A percentile compares a stretch with the other conserved stretches of the same genome.
Evolutionary conservation across 257 asterid species (phyloP).

Genomic region (Solanum boliviense): DNA sequence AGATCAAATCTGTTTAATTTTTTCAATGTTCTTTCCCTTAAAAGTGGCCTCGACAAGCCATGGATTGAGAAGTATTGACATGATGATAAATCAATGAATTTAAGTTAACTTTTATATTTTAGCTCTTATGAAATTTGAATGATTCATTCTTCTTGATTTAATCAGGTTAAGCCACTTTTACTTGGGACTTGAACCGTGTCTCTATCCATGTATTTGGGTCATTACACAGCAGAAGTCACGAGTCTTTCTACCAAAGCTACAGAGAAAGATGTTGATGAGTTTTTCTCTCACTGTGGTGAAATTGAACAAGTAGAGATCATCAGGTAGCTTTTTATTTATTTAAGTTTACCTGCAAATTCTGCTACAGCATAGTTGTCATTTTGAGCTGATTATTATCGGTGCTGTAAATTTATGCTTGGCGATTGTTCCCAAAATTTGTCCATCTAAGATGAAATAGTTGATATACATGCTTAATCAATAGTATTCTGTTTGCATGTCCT

Average conservation of each 20-base stretch:
- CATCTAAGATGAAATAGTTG: not conserved
- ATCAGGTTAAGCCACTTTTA: constrained; percentile 1
- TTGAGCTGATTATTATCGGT: not conserved
- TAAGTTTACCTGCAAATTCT: not conserved
- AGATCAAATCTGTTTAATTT: not conserved
- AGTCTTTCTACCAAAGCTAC: constrained; percentile 41
- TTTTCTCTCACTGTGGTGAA: constrained; percentile 53
- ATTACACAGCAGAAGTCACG: constrained; percentile 38
- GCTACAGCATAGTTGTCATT: not conserved
- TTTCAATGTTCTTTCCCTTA: not conserved
- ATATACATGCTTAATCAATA: not conserved
- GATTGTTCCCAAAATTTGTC: not conserved
- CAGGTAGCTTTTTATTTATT: constrained; percentile 18
- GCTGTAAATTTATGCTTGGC: not conserved
- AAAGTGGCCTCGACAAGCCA: not conserved
- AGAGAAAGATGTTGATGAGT: constrained; percentile 35
- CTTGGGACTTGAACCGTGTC: not conserved
- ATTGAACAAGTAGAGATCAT: constrained; percentile 28
- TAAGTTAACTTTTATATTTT: not conserved
- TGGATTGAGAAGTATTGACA: not conserved
- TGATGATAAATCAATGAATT: not conserved
- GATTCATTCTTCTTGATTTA: not conserved
- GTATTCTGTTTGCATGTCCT: not conserved
- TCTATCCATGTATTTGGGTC: constrained; percentile 20
- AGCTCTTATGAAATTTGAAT: not conserved